These are phyloP conservation scores for Leccinum uliginosum DNA, from an alignment of 768 basidiomycete species.

Conservation along the genomic window DNA sequence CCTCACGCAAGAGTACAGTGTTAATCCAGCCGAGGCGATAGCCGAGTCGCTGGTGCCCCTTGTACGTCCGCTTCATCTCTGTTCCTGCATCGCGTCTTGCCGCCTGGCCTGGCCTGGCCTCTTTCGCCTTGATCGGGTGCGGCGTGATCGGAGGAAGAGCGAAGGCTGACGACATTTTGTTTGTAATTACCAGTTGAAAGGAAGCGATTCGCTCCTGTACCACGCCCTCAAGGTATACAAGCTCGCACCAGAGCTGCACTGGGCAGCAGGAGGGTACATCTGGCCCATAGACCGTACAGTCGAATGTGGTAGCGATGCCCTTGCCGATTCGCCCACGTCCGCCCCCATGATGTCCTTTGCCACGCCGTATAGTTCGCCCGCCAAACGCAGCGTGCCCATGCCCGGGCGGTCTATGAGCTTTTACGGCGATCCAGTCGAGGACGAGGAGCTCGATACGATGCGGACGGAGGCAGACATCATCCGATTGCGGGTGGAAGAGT, in stretches of 20 bases:
- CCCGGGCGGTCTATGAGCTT: constrained; percentile 39
- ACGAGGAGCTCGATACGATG: constrained; percentile 29
- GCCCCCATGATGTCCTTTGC: constrained; percentile 24
- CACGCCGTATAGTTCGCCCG: constrained; percentile 19
- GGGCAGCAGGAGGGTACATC: constrained; percentile 79
- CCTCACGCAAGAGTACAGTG: constrained; percentile 61
- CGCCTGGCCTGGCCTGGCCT: not conserved
- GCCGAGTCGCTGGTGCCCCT: constrained; percentile 69
- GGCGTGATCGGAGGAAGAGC: constrained; percentile 9
- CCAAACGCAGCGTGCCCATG: constrained; percentile 29
- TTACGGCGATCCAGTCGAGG: constrained; percentile 39
- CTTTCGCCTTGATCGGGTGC: constrained; percentile 6
- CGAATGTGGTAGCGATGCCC: constrained; percentile 50
- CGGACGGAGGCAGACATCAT: constrained; percentile 35
- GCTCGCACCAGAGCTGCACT: constrained; percentile 68
- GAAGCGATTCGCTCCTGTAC: constrained; percentile 70
- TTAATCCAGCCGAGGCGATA: constrained; percentile 63
- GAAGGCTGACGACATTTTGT: constrained; percentile 9
- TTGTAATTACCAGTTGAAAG: constrained; percentile 55
- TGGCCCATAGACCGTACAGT: constrained; percentile 74
- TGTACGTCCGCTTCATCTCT: constrained; percentile 40
- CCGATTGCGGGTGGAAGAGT: constrained; percentile 55
- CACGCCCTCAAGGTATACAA: constrained; percentile 76
- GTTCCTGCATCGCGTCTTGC: constrained; percentile 8
- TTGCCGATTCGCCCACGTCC: constrained; percentile 19